These are phyloP conservation scores for Leishmania gerbilli DNA, from an alignment of 208 protist genomes.

Conservation along the genomic window DNA sequence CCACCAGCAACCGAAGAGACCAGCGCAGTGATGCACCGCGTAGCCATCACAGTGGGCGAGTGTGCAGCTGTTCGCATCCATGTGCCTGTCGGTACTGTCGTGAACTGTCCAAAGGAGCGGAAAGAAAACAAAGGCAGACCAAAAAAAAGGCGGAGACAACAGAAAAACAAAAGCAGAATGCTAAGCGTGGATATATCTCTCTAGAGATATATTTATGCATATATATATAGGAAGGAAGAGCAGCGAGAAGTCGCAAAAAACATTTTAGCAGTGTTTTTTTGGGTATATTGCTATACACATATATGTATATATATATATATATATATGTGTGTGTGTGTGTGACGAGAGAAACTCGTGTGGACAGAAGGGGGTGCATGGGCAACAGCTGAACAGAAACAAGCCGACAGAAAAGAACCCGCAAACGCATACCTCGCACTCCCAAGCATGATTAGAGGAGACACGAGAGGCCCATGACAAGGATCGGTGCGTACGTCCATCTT, in stretches of 20 bases:
- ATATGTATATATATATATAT: not conserved
- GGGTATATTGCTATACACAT: not conserved
- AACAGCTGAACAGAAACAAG: not conserved
- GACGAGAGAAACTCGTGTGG: too few species aligned
- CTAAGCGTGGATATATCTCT: not conserved
- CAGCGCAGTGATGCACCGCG: not conserved
- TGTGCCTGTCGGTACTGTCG: not conserved
- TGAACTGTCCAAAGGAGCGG: not conserved
- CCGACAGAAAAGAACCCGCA: not conserved
- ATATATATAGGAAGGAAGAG: not conserved
- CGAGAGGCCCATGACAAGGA: not conserved
- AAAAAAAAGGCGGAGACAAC: not conserved
- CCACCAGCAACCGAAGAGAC: not conserved
- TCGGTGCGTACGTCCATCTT: not conserved
- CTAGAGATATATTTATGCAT: conserved; percentile 2
- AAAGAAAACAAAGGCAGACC: not conserved
- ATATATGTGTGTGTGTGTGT: not conserved
- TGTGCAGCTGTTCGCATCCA: not conserved
- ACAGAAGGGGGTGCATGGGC: too few species aligned
- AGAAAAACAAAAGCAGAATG: not conserved
- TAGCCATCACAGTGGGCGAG: not conserved
- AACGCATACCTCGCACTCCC: not conserved
- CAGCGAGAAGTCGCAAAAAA: not conserved
- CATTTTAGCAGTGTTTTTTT: not conserved
- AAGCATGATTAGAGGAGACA: not conserved